Conservation (phyloP, 176 grass and related monocot species). For the Juncus effusus region DNA sequence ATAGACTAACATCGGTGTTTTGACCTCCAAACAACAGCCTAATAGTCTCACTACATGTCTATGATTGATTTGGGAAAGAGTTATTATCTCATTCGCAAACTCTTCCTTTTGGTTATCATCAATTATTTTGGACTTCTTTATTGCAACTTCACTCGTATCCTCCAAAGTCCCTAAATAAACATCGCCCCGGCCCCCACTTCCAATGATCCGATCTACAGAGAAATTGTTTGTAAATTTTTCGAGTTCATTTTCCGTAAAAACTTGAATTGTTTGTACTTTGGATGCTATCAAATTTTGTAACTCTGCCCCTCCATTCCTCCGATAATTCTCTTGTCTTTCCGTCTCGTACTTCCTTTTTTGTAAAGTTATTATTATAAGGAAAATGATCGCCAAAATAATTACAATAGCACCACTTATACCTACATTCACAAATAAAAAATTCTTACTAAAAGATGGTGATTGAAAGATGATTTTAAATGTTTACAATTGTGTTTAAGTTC, state of each 20-base stretch:
- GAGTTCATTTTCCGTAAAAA: conserved; percentile 11
- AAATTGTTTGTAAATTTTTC: background rate
- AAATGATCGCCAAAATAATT: background rate
- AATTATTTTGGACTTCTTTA: conserved; percentile 31
- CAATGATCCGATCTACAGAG: background rate
- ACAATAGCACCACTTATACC: too few species aligned
- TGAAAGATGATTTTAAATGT: too few species aligned
- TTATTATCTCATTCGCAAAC: conserved; percentile 43
- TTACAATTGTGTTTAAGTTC: too few species aligned
- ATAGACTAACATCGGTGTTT: conserved; percentile 40
- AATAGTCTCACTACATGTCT: conserved; percentile 36
- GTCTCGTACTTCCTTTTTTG: background rate
- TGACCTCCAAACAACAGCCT: conserved; percentile 35
- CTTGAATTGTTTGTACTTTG: background rate
- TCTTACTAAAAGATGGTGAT: too few species aligned
- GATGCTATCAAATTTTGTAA: background rate
- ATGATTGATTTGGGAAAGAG: conserved; percentile 38
- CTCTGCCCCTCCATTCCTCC: too few species aligned
- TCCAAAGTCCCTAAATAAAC: conserved; percentile 38
- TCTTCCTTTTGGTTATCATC: background rate
- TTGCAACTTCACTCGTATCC: conserved; percentile 14
- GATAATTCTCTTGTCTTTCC: background rate
- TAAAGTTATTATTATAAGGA: background rate
- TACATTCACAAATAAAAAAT: too few species aligned
- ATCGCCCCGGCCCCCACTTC: background rate